phyloP scores from a whole-genome alignment of 106 monocot species.

The Vanilla planifolia region DNA sequence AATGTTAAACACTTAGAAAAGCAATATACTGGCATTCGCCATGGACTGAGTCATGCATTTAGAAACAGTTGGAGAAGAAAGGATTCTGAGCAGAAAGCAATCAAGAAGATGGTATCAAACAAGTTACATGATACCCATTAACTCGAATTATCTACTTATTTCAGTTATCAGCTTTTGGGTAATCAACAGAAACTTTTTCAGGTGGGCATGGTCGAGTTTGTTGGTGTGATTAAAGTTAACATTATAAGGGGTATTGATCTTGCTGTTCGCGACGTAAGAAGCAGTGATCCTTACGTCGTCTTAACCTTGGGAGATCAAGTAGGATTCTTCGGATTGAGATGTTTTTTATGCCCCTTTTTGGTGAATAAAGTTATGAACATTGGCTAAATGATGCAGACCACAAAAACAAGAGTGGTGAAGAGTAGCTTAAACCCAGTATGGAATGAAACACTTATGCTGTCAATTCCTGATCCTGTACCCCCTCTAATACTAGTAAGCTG shows the following conservation, averaged over 20 bases:
- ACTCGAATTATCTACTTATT: not conserved
- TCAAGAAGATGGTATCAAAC: constrained; percentile 43
- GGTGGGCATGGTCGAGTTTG: constrained; percentile 94
- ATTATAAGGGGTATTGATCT: constrained; percentile 73
- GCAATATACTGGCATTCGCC: constrained; percentile 41
- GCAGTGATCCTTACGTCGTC: constrained; percentile 88
- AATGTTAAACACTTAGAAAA: constrained; percentile 39
- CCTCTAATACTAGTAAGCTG: constrained; percentile 67
- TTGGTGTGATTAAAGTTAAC: constrained; percentile 75
- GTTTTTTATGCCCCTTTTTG: not conserved
- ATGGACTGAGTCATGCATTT: constrained; percentile 51
- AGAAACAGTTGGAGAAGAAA: constrained; percentile 79
- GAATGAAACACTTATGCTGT: constrained; percentile 80
- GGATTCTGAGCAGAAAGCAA: constrained; percentile 47
- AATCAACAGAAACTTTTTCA: constrained; percentile 18
- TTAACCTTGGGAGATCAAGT: constrained; percentile 80
- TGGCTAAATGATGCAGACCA: constrained; percentile 37
- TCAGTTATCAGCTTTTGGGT: not conserved
- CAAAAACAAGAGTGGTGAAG: constrained; percentile 87
- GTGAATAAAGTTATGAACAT: not conserved
- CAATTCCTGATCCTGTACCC: constrained; percentile 76
- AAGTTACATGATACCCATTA: not conserved
- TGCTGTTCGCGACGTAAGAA: constrained; percentile 67
- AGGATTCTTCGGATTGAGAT: not conserved
- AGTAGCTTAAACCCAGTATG: constrained; percentile 83